phyloP scores from a whole-genome alignment of 306 rosid species.

The Dryas alaskensis region DNA sequence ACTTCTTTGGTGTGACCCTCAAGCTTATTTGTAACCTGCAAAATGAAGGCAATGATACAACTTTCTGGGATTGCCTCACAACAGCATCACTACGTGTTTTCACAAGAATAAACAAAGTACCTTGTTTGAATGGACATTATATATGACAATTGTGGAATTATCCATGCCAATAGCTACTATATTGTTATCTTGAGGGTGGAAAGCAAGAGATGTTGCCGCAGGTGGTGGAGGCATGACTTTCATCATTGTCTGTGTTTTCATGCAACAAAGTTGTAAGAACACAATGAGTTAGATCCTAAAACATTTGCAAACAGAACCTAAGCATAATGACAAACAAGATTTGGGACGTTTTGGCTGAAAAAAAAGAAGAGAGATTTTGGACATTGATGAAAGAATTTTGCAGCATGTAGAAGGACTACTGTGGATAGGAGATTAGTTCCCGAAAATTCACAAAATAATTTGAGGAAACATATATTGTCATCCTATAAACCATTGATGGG shows the following conservation, averaged over 20 bases:
- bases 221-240: slow-evolving; percentile 84
- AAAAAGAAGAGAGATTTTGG: no score
- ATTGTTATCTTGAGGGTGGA: slow-evolving; percentile 73
- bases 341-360: no score
- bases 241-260: slow-evolving; percentile 58
- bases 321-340: no score
- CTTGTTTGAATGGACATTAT: slow-evolving; percentile 63
- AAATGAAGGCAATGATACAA: slow-evolving; percentile 14
- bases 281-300: slow-evolving; percentile 14
- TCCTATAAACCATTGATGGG: no score
- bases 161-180: slow-evolving; percentile 84
- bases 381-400: no score
- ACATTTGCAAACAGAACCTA: no score
- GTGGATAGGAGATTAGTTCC: no score
- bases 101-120: slow-evolving; percentile 24
- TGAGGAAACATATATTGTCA: no score
- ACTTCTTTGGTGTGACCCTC: slow-evolving; percentile 71
- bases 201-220: slow-evolving; percentile 68
- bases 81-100: background rate
- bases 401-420: no score
- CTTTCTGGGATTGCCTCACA: slow-evolving; percentile 8
- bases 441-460: no score
- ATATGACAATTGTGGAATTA: slow-evolving; percentile 69
- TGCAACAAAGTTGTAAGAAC: slow-evolving; percentile 33
- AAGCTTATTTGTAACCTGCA: slow-evolving; percentile 71